Conservation (phyloP, 1,284 basidiomycete genomes). For the Ganoderma resinaceum region DNA sequence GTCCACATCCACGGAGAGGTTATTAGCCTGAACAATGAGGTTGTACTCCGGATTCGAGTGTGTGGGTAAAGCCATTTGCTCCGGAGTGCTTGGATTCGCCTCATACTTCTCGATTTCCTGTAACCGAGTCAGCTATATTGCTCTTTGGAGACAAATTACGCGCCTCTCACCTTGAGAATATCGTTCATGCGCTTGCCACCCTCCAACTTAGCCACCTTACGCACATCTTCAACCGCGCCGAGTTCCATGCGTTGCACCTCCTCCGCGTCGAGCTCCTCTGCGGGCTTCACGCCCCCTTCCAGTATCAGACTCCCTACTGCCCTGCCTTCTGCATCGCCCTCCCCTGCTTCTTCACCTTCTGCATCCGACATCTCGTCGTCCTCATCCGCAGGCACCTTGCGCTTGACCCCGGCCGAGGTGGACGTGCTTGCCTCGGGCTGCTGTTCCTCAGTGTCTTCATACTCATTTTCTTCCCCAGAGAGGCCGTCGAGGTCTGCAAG, state of each 20-base stretch:
- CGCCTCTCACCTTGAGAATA: constrained; percentile 71
- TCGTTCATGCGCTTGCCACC: constrained; percentile 87
- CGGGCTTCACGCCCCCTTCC: constrained; percentile 89
- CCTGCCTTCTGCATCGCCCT: constrained; percentile 48
- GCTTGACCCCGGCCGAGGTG: constrained; percentile 55
- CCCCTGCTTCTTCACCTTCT: constrained; percentile 50
- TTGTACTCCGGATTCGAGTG: constrained; percentile 97
- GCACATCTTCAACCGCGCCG: constrained; percentile 81
- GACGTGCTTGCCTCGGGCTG: constrained; percentile 39
- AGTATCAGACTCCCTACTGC: constrained; percentile 74
- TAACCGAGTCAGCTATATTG: background rate
- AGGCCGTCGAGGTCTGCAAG: constrained; percentile 86
- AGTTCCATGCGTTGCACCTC: constrained; percentile 95
- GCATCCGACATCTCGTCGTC: constrained; percentile 61
- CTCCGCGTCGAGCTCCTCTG: constrained; percentile 92
- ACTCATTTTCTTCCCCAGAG: constrained; percentile 65
- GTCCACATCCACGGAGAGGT: constrained; percentile 97
- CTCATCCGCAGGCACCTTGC: constrained; percentile 56
- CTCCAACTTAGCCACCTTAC: constrained; percentile 89
- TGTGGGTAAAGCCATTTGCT: constrained; percentile 80
- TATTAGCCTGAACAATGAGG: constrained; percentile 97
- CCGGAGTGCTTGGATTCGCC: constrained; percentile 75
- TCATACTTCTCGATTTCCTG: constrained; percentile 92
- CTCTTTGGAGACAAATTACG: too few relatives aligned
- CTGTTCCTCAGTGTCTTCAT: constrained; percentile 53